These are phyloP conservation scores for Exserohilum rostratum DNA, from an alignment of 2,329 filamentous ascomycete species.

Conservation along the genomic window DNA sequence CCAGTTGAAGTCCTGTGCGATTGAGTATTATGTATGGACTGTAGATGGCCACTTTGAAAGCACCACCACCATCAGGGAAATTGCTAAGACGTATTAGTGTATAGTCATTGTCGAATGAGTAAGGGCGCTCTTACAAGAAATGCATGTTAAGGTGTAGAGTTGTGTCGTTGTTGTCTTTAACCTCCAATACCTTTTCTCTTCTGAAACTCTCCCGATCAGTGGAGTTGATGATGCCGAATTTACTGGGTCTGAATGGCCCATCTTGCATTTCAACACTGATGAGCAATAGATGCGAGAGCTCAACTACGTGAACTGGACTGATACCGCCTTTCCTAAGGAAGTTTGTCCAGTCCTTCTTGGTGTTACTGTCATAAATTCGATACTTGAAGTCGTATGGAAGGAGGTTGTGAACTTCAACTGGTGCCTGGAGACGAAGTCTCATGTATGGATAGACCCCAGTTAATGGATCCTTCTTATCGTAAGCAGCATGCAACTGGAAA, in stretches of 20 bases:
- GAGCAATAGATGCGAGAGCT: constrained; percentile 89
- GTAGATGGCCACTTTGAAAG: constrained; percentile 94
- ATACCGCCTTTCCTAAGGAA: constrained; percentile 95
- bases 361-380: constrained; percentile 97
- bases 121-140: constrained; percentile 67
- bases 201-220: constrained; percentile 86
- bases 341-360: constrained; percentile 98
- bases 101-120: not conserved
- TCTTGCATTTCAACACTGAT: constrained; percentile 97
- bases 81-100: constrained; percentile 51
- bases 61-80: constrained; percentile 89
- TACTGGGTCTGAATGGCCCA: constrained; percentile 90
- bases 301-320: constrained; percentile 95
- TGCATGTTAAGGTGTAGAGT: constrained; percentile 83
- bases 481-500: constrained; percentile 91
- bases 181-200: constrained; percentile 76
- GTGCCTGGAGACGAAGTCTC: constrained; percentile 88
- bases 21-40: constrained; percentile 95
- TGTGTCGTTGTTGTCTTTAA: constrained; percentile 84
- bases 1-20: constrained; percentile 88
- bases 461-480: constrained; percentile 81
- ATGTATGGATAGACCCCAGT: constrained; percentile 91
- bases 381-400: constrained; percentile 99
- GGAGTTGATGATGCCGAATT: constrained; percentile 96
- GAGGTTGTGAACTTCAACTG: constrained; percentile 91